A percentile compares a stretch with the other conserved stretches of the same genome.
These are phyloP conservation scores for Sporothrix dimorphospora DNA, from an alignment of 2,329 filamentous ascomycete genomes.

Conservation along the genomic window DNA sequence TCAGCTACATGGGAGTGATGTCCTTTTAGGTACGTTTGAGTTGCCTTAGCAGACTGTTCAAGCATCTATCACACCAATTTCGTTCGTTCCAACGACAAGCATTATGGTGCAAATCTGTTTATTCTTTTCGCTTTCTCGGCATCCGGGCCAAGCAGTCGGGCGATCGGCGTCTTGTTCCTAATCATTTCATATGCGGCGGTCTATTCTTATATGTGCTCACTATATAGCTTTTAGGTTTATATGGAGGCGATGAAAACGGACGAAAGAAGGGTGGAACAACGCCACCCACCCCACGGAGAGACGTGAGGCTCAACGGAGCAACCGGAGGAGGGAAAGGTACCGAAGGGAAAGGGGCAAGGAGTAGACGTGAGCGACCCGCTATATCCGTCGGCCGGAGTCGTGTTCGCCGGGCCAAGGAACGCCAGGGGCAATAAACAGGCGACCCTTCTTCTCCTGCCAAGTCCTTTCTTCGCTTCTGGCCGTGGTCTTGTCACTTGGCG, in stretches of 20 bases:
- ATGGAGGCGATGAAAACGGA: background rate
- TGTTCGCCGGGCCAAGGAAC: background rate
- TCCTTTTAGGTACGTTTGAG: no score
- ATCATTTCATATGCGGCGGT: background rate
- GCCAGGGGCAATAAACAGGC: background rate
- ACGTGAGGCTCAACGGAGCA: background rate
- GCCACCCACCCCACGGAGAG: background rate
- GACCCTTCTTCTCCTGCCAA: background rate
- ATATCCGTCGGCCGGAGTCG: background rate
- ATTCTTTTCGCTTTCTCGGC: background rate
- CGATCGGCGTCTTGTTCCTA: background rate
- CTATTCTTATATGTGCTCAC: background rate
- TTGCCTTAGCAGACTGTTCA: no score
- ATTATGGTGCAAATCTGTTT: no score
- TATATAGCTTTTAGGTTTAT: background rate
- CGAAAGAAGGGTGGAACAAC: background rate
- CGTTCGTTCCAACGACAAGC: no score
- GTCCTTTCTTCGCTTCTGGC: background rate
- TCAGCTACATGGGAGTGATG: no score
- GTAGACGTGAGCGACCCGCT: background rate
- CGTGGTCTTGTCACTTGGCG: conserved; percentile 8
- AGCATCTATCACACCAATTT: no score
- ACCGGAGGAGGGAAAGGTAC: background rate
- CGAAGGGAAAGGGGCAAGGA: background rate
- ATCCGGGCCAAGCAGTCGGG: background rate